Evolutionary conservation across 106 monocot genomes (phyloP), one percentile per base, ranked within the genome.

Genomic region (Dendrobium catenatum): DNA sequence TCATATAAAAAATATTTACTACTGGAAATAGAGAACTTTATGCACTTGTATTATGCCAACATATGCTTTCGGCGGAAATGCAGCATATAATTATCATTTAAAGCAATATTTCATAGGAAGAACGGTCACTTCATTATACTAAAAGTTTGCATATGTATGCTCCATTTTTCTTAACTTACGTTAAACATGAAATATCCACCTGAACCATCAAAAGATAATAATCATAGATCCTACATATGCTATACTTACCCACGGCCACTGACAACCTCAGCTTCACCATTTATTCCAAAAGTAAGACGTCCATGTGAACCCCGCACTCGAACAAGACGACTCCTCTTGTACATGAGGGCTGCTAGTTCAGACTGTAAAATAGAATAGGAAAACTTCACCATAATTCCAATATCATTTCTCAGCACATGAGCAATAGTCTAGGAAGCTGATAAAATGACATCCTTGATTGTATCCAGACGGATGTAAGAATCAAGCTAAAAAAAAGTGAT

Each of bases 241-340:
- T 83, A 48, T 75, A 77, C 86, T 80, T 83, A 98, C 97, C 97
- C 94, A 42, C 89, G 87, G 48, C 89, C 97, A 88, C 97, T 98
- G 48, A 98, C 97, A 85, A 98, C 97, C 76, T 98, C 89, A 81
- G 94, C 94, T 84, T 98, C 97, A 79, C 97, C 97, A 87, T 86
- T 83, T 76, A 77, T 55, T 81, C 97, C 97, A 87, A 97, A 98
- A 72, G 92, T 88, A 81, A 98, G 89, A 19, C 91, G 89, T 72
- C 97, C 97, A 81, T 87, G 84, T 81, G 94, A 91, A 44, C 94
- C 94, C 81, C 90, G 86, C 31, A 93, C 89, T 78, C 97, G 89
- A 26, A 98, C 97, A 79, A 98, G 97, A 68, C 97, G 88, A 77
- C 90, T 92, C 70, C 67, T 92, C 77, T 84, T 94, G 79, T 98